Evolutionary conservation across 2,329 filamentous ascomycete genomes (phyloP).

Genomic region (Ophiostoma tasmaniense): DNA sequence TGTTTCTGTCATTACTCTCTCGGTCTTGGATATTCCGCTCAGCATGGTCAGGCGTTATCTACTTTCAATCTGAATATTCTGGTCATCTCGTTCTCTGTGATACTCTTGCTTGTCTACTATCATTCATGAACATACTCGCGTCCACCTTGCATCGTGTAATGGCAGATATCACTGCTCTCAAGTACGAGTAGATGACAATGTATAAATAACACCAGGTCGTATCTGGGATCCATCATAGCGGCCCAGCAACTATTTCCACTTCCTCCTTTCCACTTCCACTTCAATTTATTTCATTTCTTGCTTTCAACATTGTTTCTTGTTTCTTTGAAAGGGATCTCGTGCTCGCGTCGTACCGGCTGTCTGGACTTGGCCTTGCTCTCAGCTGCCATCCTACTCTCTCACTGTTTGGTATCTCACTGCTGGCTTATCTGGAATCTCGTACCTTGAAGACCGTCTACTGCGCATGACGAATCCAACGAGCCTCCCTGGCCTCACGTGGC

Average conservation of each 20-base stretch:
- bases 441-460: too few relatives aligned
- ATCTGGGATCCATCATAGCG: background rate
- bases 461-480: background rate
- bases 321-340: too few relatives aligned
- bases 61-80: background rate
- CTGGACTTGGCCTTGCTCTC: too few relatives aligned
- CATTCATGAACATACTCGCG: too few relatives aligned
- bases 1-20: background rate
- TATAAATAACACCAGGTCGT: background rate
- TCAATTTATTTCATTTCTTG: too few relatives aligned
- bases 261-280: background rate
- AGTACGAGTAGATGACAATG: background rate
- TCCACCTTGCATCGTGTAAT: too few relatives aligned
- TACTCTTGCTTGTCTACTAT: too few relatives aligned
- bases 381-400: too few relatives aligned
- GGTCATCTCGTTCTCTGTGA: background rate
- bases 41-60: conserved; percentile 3
- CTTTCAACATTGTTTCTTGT: too few relatives aligned
- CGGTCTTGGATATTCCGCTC: background rate
- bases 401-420: too few relatives aligned
- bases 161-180: background rate
- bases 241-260: background rate
- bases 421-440: too few relatives aligned
- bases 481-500: background rate
- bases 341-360: too few relatives aligned